phyloP scores from a whole-genome alignment of 176 grass and related monocot species.

The Rhynchospora breviuscula region DNA sequence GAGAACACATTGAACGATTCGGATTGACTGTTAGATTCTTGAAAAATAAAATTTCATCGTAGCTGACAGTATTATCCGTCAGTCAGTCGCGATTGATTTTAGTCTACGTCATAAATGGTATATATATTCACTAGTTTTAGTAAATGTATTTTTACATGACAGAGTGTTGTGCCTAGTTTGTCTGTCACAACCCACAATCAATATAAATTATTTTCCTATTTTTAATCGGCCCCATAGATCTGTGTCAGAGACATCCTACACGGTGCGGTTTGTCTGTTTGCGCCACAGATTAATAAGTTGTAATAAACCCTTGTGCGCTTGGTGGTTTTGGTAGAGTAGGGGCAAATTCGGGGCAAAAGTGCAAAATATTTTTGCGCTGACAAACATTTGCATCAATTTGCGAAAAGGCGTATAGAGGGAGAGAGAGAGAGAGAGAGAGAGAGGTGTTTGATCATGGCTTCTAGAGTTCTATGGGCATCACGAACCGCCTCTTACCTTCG shows the following conservation, averaged over 20 bases:
- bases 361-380: not conserved
- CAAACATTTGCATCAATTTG: conserved; percentile 23
- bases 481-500: conserved; percentile 75
- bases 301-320: not conserved
- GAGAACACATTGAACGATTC: too few relatives aligned
- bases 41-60: too few relatives aligned
- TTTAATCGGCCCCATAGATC: not conserved
- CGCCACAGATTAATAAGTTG: not conserved
- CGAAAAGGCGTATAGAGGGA: not conserved
- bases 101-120: too few relatives aligned
- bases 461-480: conserved; percentile 85
- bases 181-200: not conserved
- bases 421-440: not conserved
- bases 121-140: too few relatives aligned
- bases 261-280: not conserved
- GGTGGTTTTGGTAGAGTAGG: not conserved
- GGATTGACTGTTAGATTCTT: too few relatives aligned
- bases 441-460: conserved; percentile 34
- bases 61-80: too few relatives aligned
- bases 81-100: too few relatives aligned
- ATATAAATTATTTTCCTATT: not conserved
- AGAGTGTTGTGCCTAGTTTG: not conserved
- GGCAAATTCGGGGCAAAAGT: not conserved
- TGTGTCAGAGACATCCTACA: not conserved
- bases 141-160: not conserved